Base-by-base conservation (phyloP, 352 stramenopile genomes). In the Phytophthora colocasiae region DNA sequence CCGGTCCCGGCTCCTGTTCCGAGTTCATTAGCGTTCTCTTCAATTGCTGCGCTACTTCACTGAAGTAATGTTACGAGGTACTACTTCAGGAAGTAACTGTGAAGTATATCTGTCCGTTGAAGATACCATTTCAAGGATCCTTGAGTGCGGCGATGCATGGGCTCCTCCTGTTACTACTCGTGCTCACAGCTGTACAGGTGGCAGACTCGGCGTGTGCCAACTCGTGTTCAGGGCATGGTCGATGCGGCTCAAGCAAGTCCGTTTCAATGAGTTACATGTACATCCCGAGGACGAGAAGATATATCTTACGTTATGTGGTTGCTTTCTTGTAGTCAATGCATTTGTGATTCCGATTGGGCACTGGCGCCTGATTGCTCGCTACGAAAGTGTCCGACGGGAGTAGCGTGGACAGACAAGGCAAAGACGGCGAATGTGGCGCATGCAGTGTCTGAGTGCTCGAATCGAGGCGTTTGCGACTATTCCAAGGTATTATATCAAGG, bases 341-440 rank as follows among this genome's bases (percentile, higher is more conserved):
- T 63, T 4, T 96, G 88, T 54, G 86, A 92, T 41, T 26, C 70
- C 2, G 75, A 75, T 24, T 96, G 81, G 80, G 73, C 72, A 2
- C 61, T 83, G 34, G 88, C 84, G 0, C 81, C 85, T 1, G 87
- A 96, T 51, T 96, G 87, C 52, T 93, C 85, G 3, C 57, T 78
- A 45, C 79, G 80, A 14, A 84, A 83, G 39, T 97, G 88, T 48
- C 83, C 90, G 4, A 85, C 52, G 10, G 89, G 84, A 0, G 50
- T 80, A 12, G 87, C 87, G 3, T 97, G 89, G 89, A 73, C 83
- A 6, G 87, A 96, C 66, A 94, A 97, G 54, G 90, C 89, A 4
- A 83, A 63, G 6, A 73, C 83, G 8, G 31, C 77, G 4, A 90
- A 90, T 56, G 62, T 61, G 8, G 83, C 83, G 0, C 81, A 92